These are phyloP conservation scores for Picea glauca DNA, from an alignment of 75 land plant genomes.

Conservation along the genomic window DNA sequence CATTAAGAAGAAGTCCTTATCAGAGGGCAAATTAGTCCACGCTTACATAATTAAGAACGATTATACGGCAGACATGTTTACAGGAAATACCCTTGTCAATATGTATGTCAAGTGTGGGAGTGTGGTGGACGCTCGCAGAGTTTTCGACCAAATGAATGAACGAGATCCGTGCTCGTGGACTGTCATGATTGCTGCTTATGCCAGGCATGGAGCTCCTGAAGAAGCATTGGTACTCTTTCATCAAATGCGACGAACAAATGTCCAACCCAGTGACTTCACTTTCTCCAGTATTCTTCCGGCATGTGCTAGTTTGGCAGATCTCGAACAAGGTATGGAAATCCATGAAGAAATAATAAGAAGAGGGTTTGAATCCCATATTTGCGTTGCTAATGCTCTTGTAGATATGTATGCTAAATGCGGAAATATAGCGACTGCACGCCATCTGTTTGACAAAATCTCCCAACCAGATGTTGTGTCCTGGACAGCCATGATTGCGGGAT, in stretches of 20 bases:
- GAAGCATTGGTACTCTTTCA: background rate
- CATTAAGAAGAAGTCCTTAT: background rate
- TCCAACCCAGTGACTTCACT: constrained; percentile 11
- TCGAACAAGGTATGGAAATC: constrained; percentile 36
- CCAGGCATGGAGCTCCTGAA: background rate
- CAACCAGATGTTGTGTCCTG: constrained; percentile 48
- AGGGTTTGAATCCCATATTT: constrained; percentile 27
- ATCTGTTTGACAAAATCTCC: constrained; percentile 33
- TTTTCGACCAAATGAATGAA: constrained; percentile 5
- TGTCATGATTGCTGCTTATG: constrained; percentile 8
- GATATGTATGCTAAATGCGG: constrained; percentile 73
- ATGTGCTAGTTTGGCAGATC: constrained; percentile 22
- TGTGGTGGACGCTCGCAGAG: constrained; percentile 4
- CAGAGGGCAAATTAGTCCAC: constrained; percentile 1
- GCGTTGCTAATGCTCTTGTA: constrained; percentile 47
- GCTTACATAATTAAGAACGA: background rate
- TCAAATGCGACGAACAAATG: constrained; percentile 3
- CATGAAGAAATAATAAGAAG: constrained; percentile 29
- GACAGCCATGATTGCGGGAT: constrained; percentile 56
- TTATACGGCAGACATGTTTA: background rate
- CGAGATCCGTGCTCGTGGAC: constrained; percentile 9
- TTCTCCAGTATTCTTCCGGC: constrained; percentile 13
- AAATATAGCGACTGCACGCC: constrained; percentile 31
- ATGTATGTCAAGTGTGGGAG: constrained; percentile 15
- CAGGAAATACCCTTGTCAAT: background rate